Evolutionary conservation across 257 asterid species (phyloP).

Genomic region (Cynanchum wilfordii): DNA sequence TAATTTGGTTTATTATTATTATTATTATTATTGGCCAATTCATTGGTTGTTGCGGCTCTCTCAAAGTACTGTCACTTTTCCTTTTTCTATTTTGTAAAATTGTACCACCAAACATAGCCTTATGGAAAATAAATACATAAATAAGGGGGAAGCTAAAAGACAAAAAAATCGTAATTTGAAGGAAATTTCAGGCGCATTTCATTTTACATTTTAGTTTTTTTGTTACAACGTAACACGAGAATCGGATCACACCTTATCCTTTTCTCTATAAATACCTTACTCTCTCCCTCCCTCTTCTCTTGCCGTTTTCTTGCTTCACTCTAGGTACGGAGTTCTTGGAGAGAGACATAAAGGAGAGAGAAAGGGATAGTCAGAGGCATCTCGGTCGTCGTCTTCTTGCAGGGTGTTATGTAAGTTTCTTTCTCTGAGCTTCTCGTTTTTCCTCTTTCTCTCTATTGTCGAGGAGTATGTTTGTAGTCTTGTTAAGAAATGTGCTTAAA

Average conservation of each 20-base stretch:
- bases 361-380: slow-evolving; percentile 25
- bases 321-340: background rate
- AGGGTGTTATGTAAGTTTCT: slow-evolving; percentile 29
- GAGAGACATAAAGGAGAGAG: slow-evolving; percentile 7
- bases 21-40: no score
- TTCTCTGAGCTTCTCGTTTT: background rate
- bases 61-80: no score
- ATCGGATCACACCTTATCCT: slow-evolving; percentile 45
- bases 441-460: background rate
- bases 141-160: slow-evolving; percentile 1
- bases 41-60: no score
- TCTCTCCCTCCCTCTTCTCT: slow-evolving; percentile 6
- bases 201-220: slow-evolving; percentile 18
- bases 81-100: no score
- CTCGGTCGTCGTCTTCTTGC: slow-evolving; percentile 21
- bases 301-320: slow-evolving; percentile 16
- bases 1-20: no score
- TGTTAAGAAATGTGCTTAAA: background rate
- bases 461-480: background rate
- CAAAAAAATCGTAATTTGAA: slow-evolving; percentile 27
- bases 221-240: slow-evolving; percentile 32
- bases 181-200: slow-evolving; percentile 36
- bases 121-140: background rate
- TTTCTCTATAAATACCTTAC: slow-evolving; percentile 48
- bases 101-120: background rate